Base-by-base conservation (phyloP, 2,329 filamentous ascomycete species). In the Colletotrichum viniferum region DNA sequence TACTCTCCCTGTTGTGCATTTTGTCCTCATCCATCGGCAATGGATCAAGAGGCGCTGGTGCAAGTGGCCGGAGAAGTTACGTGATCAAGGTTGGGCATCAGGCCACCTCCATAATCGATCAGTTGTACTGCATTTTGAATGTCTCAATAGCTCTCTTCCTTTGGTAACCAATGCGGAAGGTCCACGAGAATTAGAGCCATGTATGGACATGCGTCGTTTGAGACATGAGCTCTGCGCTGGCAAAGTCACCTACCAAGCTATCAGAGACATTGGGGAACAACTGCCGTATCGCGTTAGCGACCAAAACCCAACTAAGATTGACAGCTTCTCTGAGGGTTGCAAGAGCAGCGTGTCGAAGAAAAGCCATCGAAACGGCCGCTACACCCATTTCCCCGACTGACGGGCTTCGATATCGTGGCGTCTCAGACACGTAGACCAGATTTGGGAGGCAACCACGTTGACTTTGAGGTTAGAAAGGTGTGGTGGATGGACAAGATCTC, bases 381-480 rank as follows among this genome's bases (percentile, higher is more conserved):
- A 69, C 67, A 69, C 67, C 56, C 67, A 61, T 30, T 48, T 69
- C 55, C 24, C 21, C 21, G 7, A 26, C 13, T 30, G 67, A 61
- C 61, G 67, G 67, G n/a, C 55, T 60, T 69, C 56, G 56, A 69
- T 69, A 69, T 62, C 56, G 56, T 62, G 56, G 67, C 67, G 67
- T 69, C 56, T 62, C 67, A 69, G 67, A 69, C 67, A 69, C 67
- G 36, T 26, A 69, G 56, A 62, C 48, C 48, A 68, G 65, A 68
- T 68, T 60, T 56, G 43, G 64, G 48, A 61, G 36, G 21, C 24
- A 52, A 28, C 64, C 64, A 43, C 32, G 30, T 28, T 38, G 52
- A 28, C 58, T 32, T 24, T 14, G 64, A 21, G 36, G n/a, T 21
- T 56, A 12, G 30, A n/a, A 14, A 10, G 32, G 14, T 38, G 52